Evolutionary conservation across 345 rosid species (phyloP), one percentile per base, ranked within the genome.

Genomic region (Corymbia maculata): DNA sequence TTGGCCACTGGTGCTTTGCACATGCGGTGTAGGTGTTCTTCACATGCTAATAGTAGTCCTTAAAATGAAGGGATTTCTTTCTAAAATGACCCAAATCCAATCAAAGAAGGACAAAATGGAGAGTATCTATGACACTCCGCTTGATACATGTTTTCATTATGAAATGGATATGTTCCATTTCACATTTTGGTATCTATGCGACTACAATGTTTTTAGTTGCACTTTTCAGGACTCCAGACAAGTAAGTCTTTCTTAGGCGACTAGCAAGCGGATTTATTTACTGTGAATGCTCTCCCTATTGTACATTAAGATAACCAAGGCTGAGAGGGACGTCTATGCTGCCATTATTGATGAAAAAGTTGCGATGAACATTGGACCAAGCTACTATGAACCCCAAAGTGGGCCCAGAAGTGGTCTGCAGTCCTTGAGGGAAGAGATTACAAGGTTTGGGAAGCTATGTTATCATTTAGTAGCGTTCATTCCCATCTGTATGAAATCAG

Each of bases 331-430:
- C 88, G 97, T 96, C 2, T 97, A 97, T 70, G 99, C 98, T 1
- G 98, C 99, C 52, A 91, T 95, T 85, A 89, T 97, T 2, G 98
- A 97, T 45, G 94, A 93, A 9, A 97, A 94, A 85, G 95, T 97
- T 75, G 96, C 98, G 24, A 87, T 97, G 95, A 96, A 97, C 93
- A 95, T 97, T 13, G 99, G 99, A 87, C 99, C 99, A 45, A 99
- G 98, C 55, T 90, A 94, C 88, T 97, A 90, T 10, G 98, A 96
- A 87, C 99, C 99, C 44, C 95, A 90, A 45, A 92, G 85, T 52
- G 97, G 92, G 32, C 92, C 45, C 90, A 90, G 85, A 92, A 70
- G 8, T 94, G n/a, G n/a, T n/a, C n/a, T n/a, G n/a, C n/a, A n/a
- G n/a, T 92, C 21, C n/a, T 91, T 2, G 96, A 96, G 90, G 99